A percentile compares a stretch with the other conserved stretches of the same genome.
Conservation (phyloP, 331 rosid species). For the Dryas integrifolia region DNA sequence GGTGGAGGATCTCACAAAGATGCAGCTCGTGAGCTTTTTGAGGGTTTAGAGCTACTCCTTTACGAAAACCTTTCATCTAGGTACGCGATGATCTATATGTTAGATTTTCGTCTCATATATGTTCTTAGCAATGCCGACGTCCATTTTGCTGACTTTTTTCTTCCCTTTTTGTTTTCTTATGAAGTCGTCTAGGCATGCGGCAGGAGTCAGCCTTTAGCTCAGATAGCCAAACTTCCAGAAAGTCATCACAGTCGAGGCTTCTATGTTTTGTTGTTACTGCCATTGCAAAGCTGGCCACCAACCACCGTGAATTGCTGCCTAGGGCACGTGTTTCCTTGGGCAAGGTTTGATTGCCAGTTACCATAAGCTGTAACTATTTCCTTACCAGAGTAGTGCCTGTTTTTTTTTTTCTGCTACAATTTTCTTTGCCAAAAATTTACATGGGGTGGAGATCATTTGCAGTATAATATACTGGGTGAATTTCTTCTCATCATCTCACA, state of each 20-base stretch:
- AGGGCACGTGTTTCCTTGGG: constrained; percentile 93
- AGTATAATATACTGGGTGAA: neutral
- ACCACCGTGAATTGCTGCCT: constrained; percentile 83
- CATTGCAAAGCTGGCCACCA: constrained; percentile 91
- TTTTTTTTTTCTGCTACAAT: neutral
- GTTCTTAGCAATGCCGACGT: neutral
- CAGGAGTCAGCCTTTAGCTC: constrained; percentile 55
- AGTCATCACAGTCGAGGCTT: constrained; percentile 88
- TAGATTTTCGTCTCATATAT: constrained; percentile 20
- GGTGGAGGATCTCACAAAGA: constrained; percentile 93
- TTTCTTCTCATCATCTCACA: neutral
- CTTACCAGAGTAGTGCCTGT: neutral
- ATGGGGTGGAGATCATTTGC: neutral
- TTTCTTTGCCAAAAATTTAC: neutral
- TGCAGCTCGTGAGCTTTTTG: constrained; percentile 97
- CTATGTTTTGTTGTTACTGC: constrained; percentile 91
- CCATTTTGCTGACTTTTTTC: constrained; percentile 22
- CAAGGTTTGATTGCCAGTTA: constrained; percentile 51
- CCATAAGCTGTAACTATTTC: neutral
- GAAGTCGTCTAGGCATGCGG: constrained; percentile 77
- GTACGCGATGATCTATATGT: constrained; percentile 36
- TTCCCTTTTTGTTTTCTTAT: constrained; percentile 21
- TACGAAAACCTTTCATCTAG: constrained; percentile 94
- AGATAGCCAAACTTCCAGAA: constrained; percentile 53
- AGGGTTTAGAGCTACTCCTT: constrained; percentile 85